Evolutionary conservation across 1,284 basidiomycete genomes (phyloP), one percentile per base, ranked within the genome.

Genomic region (Puccinia polysora): DNA sequence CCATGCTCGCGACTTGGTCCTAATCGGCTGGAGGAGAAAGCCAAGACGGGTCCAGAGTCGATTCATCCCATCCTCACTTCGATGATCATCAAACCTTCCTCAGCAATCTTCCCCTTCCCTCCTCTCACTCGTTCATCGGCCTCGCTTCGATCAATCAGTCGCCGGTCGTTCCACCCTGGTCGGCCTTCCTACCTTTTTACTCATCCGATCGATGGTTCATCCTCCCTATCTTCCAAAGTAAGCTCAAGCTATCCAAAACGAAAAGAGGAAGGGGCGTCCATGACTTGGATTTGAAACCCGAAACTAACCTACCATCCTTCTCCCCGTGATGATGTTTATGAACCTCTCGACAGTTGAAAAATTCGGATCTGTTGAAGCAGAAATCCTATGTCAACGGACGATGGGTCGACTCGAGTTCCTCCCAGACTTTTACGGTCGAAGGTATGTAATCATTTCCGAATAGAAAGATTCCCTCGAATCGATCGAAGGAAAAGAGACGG

Each of bases 321-420:
- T 25, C 65, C 45, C 23, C 45, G 12, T 4, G 45, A 15, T 49
- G 45, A 14, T 15, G 18, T n/a, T 23, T 49, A 3, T 2, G 23
- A 4, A 6, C 4, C 38, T 18, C 23, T 2, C 23, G 4, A 14
- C 30, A 73, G 72, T 83, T 94, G 73, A 88, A 88, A 78, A 91
- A 94, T 77, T 80, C 86, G 0, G 84, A 85, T 4, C 81, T 95
- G 74, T 82, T 92, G 77, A 88, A 87, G 77, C 85, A 85, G 30
- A 85, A 90, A 81, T 89, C 84, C 0, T 85, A 87, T 75, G 89
- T 96, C 77, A 85, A 86, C 77, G 91, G 91, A 2, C 84, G 90
- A 80, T 91, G 89, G 88, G 82, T 90, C 6, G 86, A 88, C 74
- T 86, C 89, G n/a, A 84, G 85, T 73, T 85, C 85, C 47, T 87